phyloP scores from a whole-genome alignment of 768 basidiomycete species.

The Tulasnella sp. region DNA sequence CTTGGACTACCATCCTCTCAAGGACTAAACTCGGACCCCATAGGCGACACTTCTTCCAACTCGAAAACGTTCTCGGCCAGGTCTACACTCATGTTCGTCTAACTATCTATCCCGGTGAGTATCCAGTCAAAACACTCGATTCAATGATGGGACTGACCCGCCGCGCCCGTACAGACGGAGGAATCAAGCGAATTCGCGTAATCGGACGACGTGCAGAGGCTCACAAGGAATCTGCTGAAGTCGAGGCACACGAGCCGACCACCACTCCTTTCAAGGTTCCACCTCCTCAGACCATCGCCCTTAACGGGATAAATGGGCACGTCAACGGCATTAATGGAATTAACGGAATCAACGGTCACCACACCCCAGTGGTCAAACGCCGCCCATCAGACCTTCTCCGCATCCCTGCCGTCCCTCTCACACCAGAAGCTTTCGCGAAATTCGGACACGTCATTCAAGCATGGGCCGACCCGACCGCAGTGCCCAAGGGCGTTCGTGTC shows the following conservation, averaged over 20 bases:
- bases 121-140: neutral
- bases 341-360: neutral
- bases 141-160: neutral
- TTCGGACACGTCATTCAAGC: constrained; percentile 93
- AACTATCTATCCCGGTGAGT: constrained; percentile 71
- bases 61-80: constrained; percentile 57
- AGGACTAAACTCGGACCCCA: constrained; percentile 83
- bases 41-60: constrained; percentile 82
- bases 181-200: constrained; percentile 87
- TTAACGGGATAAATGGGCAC: neutral
- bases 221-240: constrained; percentile 20
- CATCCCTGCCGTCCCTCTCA: constrained; percentile 54
- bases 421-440: constrained; percentile 78
- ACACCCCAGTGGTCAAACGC: neutral
- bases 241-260: constrained; percentile 2
- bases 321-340: constrained; percentile 2
- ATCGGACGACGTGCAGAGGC: constrained; percentile 55
- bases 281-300: constrained; percentile 1
- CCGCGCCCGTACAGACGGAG: constrained; percentile 59
- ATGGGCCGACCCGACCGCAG: constrained; percentile 62
- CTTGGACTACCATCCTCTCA: constrained; percentile 73
- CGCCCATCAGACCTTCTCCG: constrained; percentile 3
- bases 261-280: neutral
- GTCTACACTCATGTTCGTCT: constrained; percentile 80
- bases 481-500: constrained; percentile 63